Evolutionary conservation across 2,329 filamentous ascomycete genomes (phyloP), one percentile per base, ranked within the genome.

Genomic region (Verticillium nonalfalfae): DNA sequence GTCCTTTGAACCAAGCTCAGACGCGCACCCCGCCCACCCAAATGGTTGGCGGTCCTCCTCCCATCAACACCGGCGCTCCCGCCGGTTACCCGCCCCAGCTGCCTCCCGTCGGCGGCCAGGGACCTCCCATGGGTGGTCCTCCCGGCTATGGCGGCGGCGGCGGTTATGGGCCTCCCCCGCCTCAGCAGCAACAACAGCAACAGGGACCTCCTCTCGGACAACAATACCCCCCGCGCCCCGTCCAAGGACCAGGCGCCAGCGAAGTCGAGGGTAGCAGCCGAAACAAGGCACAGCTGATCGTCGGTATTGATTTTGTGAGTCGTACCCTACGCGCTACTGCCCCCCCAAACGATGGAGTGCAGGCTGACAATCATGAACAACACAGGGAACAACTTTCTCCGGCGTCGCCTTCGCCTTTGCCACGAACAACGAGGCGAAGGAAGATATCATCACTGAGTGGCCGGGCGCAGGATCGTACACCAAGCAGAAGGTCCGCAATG

Each of bases 401-500:
- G 95, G 95, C 74, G 94, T 98, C 65, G 95, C 95, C 39, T 97
- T 96, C 74, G 93, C 93, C 36, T 99, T 97, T 77, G 93, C 93
- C 64, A 97, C 94, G 63, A 97, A 97, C 78, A 96, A 94, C 68
- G 93, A 97, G 76, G 93, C 93, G 63, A 96, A 97, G 75, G 95
- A 98, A 77, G 94, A 98, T 75, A 98, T 98, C 70, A 99, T 99
- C 70, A 96, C 94, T 65, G 95, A 99, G 79, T 99, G 95, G 95
- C 95, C 95, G 33, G 95, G 95, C 68, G 93, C 95, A 39, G 95
- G 95, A 68, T 97, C 95, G 61, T 94, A 97, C 75, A 97, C 95
- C 58, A 98, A 98, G 79, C 95, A 99, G 79, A 99, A 99, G 89
- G 94, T 96, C 75, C 56, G 75, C 62, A 57, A 18, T 3, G 9